These are phyloP conservation scores for Ambrosiella beaveri DNA, from an alignment of 2,329 filamentous ascomycete species.

Conservation along the genomic window DNA sequence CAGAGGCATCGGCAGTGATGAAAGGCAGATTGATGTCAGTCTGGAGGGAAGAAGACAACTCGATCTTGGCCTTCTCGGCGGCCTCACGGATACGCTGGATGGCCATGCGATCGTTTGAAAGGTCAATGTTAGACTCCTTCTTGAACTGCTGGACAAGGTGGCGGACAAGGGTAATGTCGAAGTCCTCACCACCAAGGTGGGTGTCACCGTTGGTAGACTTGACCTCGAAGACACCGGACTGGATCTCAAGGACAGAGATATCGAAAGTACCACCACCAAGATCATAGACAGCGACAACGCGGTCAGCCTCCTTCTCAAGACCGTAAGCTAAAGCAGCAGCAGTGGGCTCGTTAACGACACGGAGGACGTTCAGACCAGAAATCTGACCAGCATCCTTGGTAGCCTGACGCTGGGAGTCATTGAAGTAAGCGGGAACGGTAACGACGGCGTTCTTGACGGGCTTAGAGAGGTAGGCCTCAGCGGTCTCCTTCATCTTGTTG, in stretches of 20 bases:
- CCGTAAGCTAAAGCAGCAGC: slow-evolving; percentile 91
- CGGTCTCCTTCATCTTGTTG: slow-evolving; percentile 99
- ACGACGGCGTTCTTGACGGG: slow-evolving; percentile 90
- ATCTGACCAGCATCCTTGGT: slow-evolving; percentile 98
- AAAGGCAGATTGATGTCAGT: slow-evolving; percentile 98
- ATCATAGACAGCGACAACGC: slow-evolving; percentile 89
- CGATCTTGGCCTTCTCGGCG: slow-evolving; percentile 98
- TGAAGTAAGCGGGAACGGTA: slow-evolving; percentile 96
- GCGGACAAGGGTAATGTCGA: slow-evolving; percentile 86
- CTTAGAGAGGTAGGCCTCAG: slow-evolving; percentile 82
- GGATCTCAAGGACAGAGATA: slow-evolving; percentile 94
- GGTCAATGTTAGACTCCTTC: slow-evolving; percentile 82
- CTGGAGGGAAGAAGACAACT: slow-evolving; percentile 84
- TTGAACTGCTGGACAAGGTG: slow-evolving; percentile 92
- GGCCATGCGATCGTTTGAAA: slow-evolving; percentile 87
- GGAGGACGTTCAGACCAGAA: slow-evolving; percentile 84
- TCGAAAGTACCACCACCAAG: slow-evolving; percentile 97
- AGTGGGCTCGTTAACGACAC: slow-evolving; percentile 96
- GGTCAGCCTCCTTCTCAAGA: slow-evolving; percentile 84
- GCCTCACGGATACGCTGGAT: slow-evolving; percentile 98
- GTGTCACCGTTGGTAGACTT: slow-evolving; percentile 99
- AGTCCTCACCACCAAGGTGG: slow-evolving; percentile 95
- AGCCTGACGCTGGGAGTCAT: slow-evolving; percentile 92
- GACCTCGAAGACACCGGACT: slow-evolving; percentile 96
- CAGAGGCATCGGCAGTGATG: slow-evolving; percentile 89